Base-by-base conservation (phyloP, 352 stramenopile species). In the Peronosclerospora sorghi region DNA sequence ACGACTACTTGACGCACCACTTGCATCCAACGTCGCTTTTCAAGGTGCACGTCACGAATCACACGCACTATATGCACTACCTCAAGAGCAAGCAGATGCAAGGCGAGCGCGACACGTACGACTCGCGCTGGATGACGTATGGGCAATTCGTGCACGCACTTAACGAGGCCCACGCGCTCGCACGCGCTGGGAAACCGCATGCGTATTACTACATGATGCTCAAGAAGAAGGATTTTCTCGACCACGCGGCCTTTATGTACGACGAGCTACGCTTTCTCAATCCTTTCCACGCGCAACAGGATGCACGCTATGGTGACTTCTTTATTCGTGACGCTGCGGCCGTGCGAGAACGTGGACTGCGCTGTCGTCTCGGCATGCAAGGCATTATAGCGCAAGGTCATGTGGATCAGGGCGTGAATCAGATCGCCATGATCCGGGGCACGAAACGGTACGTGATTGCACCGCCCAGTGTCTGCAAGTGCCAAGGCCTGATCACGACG, bases 21-120 rank as follows among this genome's bases (percentile, higher is more conserved):
- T 65, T 80, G 17, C 45, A 51, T 17, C 45, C 54, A 9, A 47
- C 54, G 1, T 45, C 68, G 37, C n/a, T 35, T 4, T 84, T 77
- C 53, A 73, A 72, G 21, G 65, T 84, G n/a, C 62, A 91, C 32
- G 68, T 76, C 7, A 55, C 73, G 8, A 95, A 94, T 26, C 49
- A 66, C 41, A 96, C 94, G 52, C 92, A 97, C 54, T 97, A 97
- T 52, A 96, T 98, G 86, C 97, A 96, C 59, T 97, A 79, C 59
- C 65, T 70, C 13, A 79, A 76, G 41, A 59, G 45, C 12, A 51
- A 51, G 19, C 52, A 66, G 18, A 32, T 61, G 24, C 17, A 35
- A 13, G 59, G 59, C 14, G 58, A 76, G 41, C 48, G 45, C 8
- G 51, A 60, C 10, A 59, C 75, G 24, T 83, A 80, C 39, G 53